phyloP scores from a whole-genome alignment of 2,329 filamentous ascomycete species.

The Colletotrichum coccodes region DNA sequence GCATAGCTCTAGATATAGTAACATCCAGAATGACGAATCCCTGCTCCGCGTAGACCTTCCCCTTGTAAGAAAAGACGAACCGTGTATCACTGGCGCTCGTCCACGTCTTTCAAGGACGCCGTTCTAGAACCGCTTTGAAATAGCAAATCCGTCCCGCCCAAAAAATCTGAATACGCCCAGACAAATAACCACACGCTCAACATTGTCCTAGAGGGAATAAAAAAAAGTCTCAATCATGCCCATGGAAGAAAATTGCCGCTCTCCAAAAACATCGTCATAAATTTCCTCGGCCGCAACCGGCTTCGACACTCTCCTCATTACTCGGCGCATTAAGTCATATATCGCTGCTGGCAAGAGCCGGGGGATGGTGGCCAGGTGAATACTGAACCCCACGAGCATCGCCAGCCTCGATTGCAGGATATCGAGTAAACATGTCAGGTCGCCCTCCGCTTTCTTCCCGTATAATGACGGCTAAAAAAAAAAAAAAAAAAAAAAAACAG shows the following conservation, averaged over 20 bases:
- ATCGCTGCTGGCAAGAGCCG: not conserved
- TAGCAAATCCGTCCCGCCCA: not conserved
- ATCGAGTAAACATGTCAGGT: constrained; percentile 7
- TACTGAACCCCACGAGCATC: not conserved
- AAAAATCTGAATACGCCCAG: constrained; percentile 11
- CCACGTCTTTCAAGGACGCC: constrained; percentile 15
- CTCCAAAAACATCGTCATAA: constrained; percentile 18
- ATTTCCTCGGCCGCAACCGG: not conserved
- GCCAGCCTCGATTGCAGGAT: not conserved
- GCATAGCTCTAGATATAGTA: constrained; percentile 26
- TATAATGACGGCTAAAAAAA: constrained; percentile 4
- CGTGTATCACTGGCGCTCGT: not conserved
- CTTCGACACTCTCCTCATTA: constrained; percentile 10
- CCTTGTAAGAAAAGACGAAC: not conserved
- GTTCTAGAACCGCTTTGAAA: constrained; percentile 12
- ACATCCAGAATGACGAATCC: constrained; percentile 4
- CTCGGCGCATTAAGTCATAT: constrained; percentile 12
- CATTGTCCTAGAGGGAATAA: not conserved
- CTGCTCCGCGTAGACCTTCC: not conserved
- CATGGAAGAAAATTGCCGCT: constrained; percentile 11
- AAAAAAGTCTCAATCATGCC: constrained; percentile 12
- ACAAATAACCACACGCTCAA: constrained; percentile 1
- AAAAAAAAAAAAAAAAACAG: constrained; percentile 19
- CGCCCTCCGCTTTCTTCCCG: constrained; percentile 5
- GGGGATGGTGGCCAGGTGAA: no score